Percentiles rank a stretch among this genome's conserved stretches.
Evolutionary conservation across 345 rosid genomes (phyloP).

Genomic region (Rubroshorea leprosula): DNA sequence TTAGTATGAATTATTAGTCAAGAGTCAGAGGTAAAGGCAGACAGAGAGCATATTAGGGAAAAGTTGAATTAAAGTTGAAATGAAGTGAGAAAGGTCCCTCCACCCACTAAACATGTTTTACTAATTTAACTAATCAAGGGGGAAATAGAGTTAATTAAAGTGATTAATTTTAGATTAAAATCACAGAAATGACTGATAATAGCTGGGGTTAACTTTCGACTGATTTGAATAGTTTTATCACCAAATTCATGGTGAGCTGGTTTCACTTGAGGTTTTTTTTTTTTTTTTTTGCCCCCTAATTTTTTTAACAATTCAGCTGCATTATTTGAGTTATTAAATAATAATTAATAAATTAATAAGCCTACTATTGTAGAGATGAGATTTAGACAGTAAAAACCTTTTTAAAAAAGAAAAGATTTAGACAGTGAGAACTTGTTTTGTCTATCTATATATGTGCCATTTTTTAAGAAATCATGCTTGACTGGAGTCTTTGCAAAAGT

Average conservation of each 20-base stretch:
- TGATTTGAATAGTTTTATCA: neutral
- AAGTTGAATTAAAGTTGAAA: constrained; percentile 10
- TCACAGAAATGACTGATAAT: neutral
- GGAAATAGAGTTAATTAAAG: constrained; percentile 12
- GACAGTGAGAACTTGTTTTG: no score
- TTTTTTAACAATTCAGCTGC: no score
- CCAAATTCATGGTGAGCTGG: neutral
- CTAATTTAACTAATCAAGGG: constrained; percentile 1
- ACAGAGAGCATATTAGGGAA: constrained; percentile 32
- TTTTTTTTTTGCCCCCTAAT: no score
- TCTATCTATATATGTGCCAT: no score
- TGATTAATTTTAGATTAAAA: neutral
- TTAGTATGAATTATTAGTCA: constrained; percentile 14
- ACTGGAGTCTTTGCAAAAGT: no score
- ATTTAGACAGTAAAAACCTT: no score
- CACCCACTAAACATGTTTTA: constrained; percentile 21
- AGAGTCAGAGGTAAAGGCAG: constrained; percentile 16
- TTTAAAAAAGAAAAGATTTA: no score
- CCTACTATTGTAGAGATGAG: no score
- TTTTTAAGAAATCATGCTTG: no score
- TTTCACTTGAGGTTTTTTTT: neutral
- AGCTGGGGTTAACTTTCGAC: neutral
- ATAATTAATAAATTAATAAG: no score
- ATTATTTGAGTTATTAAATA: no score
- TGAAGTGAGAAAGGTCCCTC: constrained; percentile 21